Conservation (phyloP, 2,329 filamentous ascomycete genomes). For the Fusarium xyrophilum region DNA sequence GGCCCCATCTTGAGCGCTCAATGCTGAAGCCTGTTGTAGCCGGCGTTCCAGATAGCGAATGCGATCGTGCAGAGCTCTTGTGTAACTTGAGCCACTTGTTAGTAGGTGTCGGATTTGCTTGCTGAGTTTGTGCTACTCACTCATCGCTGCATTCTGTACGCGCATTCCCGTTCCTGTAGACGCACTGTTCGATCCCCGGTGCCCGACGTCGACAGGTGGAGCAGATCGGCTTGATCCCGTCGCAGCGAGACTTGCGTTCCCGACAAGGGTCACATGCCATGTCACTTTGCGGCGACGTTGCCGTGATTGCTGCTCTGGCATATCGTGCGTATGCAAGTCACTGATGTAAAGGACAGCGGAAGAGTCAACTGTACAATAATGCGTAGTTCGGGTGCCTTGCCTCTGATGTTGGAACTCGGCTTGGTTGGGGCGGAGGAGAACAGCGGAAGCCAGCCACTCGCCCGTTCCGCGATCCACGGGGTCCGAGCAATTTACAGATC, state of each 20-base stretch:
- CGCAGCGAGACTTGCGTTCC: background rate
- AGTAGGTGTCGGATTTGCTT: background rate
- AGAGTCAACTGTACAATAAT: too few species aligned
- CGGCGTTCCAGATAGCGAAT: background rate
- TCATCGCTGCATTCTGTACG: background rate
- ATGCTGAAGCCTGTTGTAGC: background rate
- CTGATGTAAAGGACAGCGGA: background rate
- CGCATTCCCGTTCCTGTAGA: background rate
- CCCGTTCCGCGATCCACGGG: background rate
- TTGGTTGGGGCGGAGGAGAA: background rate
- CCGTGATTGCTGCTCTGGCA: background rate
- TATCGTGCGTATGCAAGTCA: background rate
- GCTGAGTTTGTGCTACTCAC: background rate
- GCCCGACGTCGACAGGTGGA: background rate
- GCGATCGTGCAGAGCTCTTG: background rate
- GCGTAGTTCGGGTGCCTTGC: background rate
- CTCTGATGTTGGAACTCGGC: background rate
- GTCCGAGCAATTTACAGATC: background rate
- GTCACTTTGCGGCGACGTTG: background rate
- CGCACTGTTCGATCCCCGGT: background rate
- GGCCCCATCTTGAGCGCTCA: background rate
- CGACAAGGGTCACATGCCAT: slow-evolving; percentile 1
- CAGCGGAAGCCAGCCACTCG: background rate
- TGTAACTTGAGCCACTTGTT: background rate
- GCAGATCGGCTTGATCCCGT: slow-evolving; percentile 2